A percentile compares a stretch with the other conserved stretches of the same genome.
These are phyloP conservation scores for Colletotrichum navitas DNA, from an alignment of 2,329 filamentous ascomycete species.

Conservation along the genomic window DNA sequence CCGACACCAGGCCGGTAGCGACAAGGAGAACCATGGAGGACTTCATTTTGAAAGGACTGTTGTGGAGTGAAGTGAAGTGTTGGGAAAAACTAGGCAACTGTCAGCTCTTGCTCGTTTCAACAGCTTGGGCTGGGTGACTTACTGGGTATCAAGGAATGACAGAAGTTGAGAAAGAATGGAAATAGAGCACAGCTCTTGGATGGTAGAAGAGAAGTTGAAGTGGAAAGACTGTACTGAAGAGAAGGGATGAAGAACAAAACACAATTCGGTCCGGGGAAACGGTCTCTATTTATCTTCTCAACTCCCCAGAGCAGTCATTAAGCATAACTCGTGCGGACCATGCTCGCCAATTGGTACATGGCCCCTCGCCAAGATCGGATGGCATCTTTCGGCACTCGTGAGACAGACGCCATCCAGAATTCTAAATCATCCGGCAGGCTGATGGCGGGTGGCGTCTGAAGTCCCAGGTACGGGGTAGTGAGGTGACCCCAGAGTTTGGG, in stretches of 20 bases:
- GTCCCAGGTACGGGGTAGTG: constrained; percentile 15
- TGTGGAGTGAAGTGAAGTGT: constrained; percentile 16
- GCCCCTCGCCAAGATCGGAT: constrained; percentile 15
- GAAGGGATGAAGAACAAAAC: constrained; percentile 34
- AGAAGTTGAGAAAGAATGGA: constrained; percentile 39
- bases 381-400: constrained; percentile 29
- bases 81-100: constrained; percentile 8
- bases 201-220: constrained; percentile 32
- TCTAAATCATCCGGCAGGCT: constrained; percentile 13
- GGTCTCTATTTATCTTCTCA: constrained; percentile 32
- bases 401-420: constrained; percentile 29
- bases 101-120: not conserved
- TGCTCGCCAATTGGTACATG: not conserved
- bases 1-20: constrained; percentile 50
- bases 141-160: constrained; percentile 41
- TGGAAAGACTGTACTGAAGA: constrained; percentile 35
- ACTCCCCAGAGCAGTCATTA: constrained; percentile 1
- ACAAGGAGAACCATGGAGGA: constrained; percentile 47
- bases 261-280: constrained; percentile 11
- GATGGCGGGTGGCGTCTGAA: constrained; percentile 13
- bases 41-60: constrained; percentile 47
- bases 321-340: constrained; percentile 34
- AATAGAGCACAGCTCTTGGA: constrained; percentile 50
- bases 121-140: not conserved
- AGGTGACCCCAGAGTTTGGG: constrained; percentile 19